These are phyloP conservation scores for Beauveria pseudobassiana DNA, from an alignment of 2,329 filamentous ascomycete genomes.

Conservation along the genomic window DNA sequence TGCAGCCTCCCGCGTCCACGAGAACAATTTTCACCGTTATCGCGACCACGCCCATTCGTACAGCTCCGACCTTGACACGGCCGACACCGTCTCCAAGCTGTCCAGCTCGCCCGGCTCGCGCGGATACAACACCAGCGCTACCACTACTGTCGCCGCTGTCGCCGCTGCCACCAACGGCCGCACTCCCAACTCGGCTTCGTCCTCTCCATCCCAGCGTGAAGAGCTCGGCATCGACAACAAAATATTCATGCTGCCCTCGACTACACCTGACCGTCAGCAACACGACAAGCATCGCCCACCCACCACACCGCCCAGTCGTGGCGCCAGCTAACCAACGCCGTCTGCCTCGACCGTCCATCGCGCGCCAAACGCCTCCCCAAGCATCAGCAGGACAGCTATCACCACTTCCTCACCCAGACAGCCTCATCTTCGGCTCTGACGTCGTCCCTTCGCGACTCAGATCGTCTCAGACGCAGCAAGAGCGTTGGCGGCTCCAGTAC, in stretches of 20 bases:
- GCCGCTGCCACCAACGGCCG: constrained; percentile 53
- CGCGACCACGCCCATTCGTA: constrained; percentile 39
- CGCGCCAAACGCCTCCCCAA: not conserved
- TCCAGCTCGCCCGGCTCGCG: constrained; percentile 43
- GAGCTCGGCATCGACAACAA: not conserved
- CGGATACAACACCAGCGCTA: constrained; percentile 33
- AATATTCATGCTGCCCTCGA: not conserved
- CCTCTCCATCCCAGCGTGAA: not conserved
- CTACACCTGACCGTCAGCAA: not conserved
- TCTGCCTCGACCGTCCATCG: not conserved
- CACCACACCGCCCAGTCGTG: constrained; percentile 1
- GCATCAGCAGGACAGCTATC: constrained; percentile 1
- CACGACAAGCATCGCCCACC: not conserved
- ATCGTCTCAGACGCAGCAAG: constrained; percentile 19
- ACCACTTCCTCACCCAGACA: not conserved
- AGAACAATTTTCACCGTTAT: not conserved
- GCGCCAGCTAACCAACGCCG: not conserved
- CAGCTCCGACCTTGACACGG: constrained; percentile 53
- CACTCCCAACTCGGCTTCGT: not conserved
- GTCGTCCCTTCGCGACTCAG: not conserved
- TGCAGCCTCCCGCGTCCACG: not conserved
- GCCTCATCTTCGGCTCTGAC: not conserved
- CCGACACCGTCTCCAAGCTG: constrained; percentile 44
- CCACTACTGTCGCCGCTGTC: constrained; percentile 67
- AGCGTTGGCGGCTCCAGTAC: constrained; percentile 12